Base-by-base conservation (phyloP, 208 protist genomes). In the Phytomonas serpens region DNA sequence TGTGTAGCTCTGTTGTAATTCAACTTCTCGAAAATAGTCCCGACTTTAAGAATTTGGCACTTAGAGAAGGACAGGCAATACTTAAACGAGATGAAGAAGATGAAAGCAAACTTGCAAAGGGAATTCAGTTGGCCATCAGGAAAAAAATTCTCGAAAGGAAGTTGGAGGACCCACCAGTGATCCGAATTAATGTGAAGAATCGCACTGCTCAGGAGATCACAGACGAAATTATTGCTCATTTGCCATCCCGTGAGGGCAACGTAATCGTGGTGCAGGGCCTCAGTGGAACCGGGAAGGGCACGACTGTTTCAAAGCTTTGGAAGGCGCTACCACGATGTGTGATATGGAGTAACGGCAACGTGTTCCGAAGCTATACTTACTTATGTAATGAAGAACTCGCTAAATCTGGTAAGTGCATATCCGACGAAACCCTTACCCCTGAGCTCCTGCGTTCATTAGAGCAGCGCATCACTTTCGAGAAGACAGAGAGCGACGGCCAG, bases 291-390 rank as follows among this genome's bases (percentile, higher is more conserved):
- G 93, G 93, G 33, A 97, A 97, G 71, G 93, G 91, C 14, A 97
- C 93, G 27, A 97, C 93, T 0, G 90, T 93, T 68, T 47, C 61
- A 33, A 93, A 90, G 68, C 81, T 97, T 52, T 77, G 89, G 68
- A 38, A 80, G 27, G 65, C 67, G 52, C 87, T 97, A 34, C 91
- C 93, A 4, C 77, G 80, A 42, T 94, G 88, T 52, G 84, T 96
- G 16, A 81, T 88, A 61, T 97, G 93, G 93, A 96, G 91, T 74
- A 97, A 97, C 72, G 93, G 93, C 40, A 97, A 97, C 71, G 85
- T 97, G 16, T 97, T 97, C 76, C 86, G 93, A 63, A 86, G 89
- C 77, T 94, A 96, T 80, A 96, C 93, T 4, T 83, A 93, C 71
- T 81, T 96, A 34, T 84, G 80, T 64, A 69, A 84, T 63, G 84